Base-by-base conservation (phyloP, 1,284 basidiomycete genomes). In the Austroboletus novae-zelandiae region DNA sequence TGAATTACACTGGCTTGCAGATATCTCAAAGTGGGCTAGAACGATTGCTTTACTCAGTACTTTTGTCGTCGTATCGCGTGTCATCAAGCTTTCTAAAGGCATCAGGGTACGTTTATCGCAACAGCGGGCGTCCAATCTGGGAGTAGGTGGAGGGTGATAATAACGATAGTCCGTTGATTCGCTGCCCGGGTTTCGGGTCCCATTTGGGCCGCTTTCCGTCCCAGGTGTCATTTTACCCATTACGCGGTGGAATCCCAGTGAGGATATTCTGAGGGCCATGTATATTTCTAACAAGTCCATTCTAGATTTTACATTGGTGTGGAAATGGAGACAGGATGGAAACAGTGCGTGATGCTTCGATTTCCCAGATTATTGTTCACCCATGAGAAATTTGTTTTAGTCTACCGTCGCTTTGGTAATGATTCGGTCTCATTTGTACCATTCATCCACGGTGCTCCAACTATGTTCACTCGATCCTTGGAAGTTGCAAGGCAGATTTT, bases 171-270 rank as follows among this genome's bases (percentile, higher is more conserved):
- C 63, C 34, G 69, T 72, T 7, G 64, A 58, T 52, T 51, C 67
- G 45, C 53, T 73, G 14, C 72, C 73, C 15, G 72, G 71, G n/a
- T 50, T 71, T 36, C 61, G 70, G n/a, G 56, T 72, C 23, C 68
- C 71, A 18, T 74, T 75, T 52, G 60, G 70, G 40, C 76, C 76
- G 7, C 51, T 76, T 14, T 59, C 53, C 8, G 31, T 73, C 25
- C 69, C 69, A 14, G 74, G 74, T n/a, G 64, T 63, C 1, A 9
- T 72, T 5, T 36, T 76, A 1, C 74, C 74, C 13, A 70, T 68
- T 14, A 64, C 61, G 8, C 73, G 69, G 66, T 78, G 77, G 76
- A 76, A 77, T 47, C 69, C 71, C 4, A 69, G 73, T 17, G 35
- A 68, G 47, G 11, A 13, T 10, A 23, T 39, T 9, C 15, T 9